These are phyloP conservation scores for Apiospora hydei DNA, from an alignment of 2,329 filamentous ascomycete genomes.

Conservation along the genomic window DNA sequence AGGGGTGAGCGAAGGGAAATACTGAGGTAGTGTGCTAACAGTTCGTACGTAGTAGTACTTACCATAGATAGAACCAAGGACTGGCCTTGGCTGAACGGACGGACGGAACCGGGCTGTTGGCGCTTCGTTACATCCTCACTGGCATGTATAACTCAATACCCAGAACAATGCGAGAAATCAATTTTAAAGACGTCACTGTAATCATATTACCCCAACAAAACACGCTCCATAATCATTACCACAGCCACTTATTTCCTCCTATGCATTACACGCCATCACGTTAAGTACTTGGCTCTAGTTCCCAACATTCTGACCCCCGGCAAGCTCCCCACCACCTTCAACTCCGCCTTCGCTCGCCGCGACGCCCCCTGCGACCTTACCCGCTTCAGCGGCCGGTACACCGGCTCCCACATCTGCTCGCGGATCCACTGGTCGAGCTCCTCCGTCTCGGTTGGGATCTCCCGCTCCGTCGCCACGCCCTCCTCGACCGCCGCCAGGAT, in stretches of 20 bases:
- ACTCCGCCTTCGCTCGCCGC: conserved; percentile 65
- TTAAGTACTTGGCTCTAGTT: background rate
- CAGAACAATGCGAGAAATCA: background rate
- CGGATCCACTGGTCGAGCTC: conserved; percentile 75
- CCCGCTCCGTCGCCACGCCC: conserved; percentile 67
- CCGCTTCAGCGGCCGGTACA: conserved; percentile 68
- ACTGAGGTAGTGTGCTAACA: too few relatives aligned
- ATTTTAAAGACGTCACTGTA: background rate
- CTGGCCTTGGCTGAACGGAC: too few relatives aligned
- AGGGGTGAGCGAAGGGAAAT: background rate
- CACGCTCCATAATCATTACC: background rate
- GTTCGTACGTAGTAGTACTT: background rate
- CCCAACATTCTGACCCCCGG: background rate
- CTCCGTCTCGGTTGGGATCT: conserved; percentile 64
- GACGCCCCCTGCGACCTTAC: conserved; percentile 61
- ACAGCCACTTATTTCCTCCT: too few relatives aligned
- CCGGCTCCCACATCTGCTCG: conserved; percentile 82
- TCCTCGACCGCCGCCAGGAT: conserved; percentile 76
- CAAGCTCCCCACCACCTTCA: conserved; percentile 56
- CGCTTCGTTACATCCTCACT: background rate
- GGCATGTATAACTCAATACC: background rate
- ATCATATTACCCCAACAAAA: background rate
- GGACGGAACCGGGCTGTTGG: too few relatives aligned
- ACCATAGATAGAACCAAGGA: too few relatives aligned
- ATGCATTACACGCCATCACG: too few relatives aligned